Evolutionary conservation across 495 filamentous ascomycete genomes (phyloP).

Genomic region (Penicillium maclennaniae): DNA sequence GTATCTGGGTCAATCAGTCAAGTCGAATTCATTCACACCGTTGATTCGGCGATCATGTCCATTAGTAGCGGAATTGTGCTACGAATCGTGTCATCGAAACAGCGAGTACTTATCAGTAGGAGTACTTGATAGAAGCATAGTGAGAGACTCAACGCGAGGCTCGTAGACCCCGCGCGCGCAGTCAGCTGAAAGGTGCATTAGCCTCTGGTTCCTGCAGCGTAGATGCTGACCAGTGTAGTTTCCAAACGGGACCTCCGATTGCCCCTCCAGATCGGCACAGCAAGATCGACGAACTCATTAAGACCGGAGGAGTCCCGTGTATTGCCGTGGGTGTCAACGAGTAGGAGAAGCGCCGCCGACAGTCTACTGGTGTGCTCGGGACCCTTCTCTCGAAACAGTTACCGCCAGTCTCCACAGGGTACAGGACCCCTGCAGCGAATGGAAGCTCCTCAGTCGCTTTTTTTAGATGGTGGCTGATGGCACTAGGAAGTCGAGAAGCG

Average conservation of each 20-base stretch:
- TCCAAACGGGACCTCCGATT: slow-evolving; percentile 4
- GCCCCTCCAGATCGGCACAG: slow-evolving; percentile 18
- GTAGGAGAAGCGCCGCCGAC: not conserved
- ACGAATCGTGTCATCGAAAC: not conserved
- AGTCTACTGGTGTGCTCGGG: not conserved
- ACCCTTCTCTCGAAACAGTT: not conserved
- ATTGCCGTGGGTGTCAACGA: not conserved
- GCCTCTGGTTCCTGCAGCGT: slow-evolving; percentile 29
- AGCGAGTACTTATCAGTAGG: not conserved
- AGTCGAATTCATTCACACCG: not conserved
- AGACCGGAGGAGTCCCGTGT: not conserved
- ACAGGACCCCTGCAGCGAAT: slow-evolving; percentile 14
- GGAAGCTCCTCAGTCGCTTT: slow-evolving; percentile 5
- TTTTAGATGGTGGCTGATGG: slow-evolving; percentile 19
- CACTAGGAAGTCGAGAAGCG: slow-evolving; percentile 4
- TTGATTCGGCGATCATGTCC: not conserved
- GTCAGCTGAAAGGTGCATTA: slow-evolving; percentile 32
- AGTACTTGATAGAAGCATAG: slow-evolving; percentile 3
- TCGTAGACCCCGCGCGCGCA: not conserved
- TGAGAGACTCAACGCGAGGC: not conserved
- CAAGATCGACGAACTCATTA: slow-evolving; percentile 20
- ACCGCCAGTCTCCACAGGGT: slow-evolving; percentile 21
- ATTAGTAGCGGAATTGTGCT: not conserved
- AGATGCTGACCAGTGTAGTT: slow-evolving; percentile 14
- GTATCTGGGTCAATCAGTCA: slow-evolving; percentile 9